A percentile compares a stretch with the other conserved stretches of the same genome.
phyloP scores from a whole-genome alignment of 139 green algal species.

The Coelastrella sp. region DNA sequence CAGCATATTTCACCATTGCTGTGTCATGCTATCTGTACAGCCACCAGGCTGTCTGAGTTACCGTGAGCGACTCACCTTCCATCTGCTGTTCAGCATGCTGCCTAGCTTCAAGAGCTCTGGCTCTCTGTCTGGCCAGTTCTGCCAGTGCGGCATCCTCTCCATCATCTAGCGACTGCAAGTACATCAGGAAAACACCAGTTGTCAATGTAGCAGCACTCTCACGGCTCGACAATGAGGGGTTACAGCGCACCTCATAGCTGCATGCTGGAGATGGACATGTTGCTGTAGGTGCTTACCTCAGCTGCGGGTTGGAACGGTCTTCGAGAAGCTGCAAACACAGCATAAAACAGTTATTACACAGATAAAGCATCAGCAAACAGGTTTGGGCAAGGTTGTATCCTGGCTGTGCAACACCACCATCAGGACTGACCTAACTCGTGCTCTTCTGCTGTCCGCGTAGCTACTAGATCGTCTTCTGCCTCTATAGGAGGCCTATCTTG shows the following conservation, averaged over 20 bases:
- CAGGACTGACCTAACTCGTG: not conserved
- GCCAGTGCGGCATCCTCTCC: not conserved
- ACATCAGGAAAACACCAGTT: not conserved
- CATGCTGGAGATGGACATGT: too few relatives aligned
- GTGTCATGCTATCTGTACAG: too few relatives aligned
- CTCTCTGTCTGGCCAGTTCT: conserved; percentile 17
- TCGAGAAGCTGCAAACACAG: too few relatives aligned
- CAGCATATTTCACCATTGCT: not conserved
- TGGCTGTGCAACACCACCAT: not conserved
- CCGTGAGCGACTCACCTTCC: conserved; percentile 35
- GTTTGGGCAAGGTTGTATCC: not conserved
- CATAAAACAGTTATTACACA: too few relatives aligned
- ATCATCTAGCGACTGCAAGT: conserved; percentile 7
- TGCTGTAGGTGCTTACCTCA: too few relatives aligned
- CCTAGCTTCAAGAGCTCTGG: conserved; percentile 16
- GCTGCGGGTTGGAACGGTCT: too few relatives aligned
- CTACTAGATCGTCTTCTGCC: not conserved
- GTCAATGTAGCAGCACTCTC: not conserved
- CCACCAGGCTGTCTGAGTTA: too few relatives aligned
- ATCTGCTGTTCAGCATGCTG: conserved; percentile 25
- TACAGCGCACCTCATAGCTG: too few relatives aligned
- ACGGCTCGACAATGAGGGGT: too few relatives aligned
- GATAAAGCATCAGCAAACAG: too few relatives aligned
- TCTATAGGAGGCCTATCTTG: not conserved
- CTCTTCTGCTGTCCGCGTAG: not conserved